Evolutionary conservation across 2,329 filamentous ascomycete genomes (phyloP).

Genomic region (Lachnellula cervina): DNA sequence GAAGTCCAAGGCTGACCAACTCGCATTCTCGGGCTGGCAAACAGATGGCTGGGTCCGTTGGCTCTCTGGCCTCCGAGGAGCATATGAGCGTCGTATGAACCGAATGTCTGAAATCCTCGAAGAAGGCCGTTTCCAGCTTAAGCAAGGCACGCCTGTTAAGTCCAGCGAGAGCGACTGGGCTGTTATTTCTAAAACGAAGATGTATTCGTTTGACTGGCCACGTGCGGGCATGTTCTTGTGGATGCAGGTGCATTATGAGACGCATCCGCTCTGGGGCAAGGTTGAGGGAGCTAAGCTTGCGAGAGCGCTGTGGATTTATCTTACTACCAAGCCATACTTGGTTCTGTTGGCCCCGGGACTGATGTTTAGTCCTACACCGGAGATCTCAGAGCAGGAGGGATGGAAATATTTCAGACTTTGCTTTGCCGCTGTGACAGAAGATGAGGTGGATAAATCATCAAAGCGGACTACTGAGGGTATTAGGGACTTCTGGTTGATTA

Average conservation of each 20-base stretch:
- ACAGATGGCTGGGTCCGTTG: conserved; percentile 85
- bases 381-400: conserved; percentile 52
- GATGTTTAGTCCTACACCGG: conserved; percentile 66
- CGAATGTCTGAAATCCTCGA: conserved; percentile 72
- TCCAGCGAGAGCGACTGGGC: conserved; percentile 66
- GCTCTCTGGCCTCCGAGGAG: conserved; percentile 77
- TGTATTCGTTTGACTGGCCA: conserved; percentile 76
- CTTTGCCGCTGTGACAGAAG: conserved; percentile 77
- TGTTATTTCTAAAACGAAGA: conserved; percentile 66
- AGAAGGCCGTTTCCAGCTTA: conserved; percentile 59
- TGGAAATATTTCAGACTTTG: conserved; percentile 75
- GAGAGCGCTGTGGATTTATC: conserved; percentile 64
- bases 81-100: conserved; percentile 81
- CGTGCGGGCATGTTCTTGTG: conserved; percentile 91
- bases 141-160: conserved; percentile 50
- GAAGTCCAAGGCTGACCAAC: conserved; percentile 32
- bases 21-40: conserved; percentile 61
- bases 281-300: conserved; percentile 53
- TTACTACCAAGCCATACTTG: conserved; percentile 63
- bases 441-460: conserved; percentile 58
- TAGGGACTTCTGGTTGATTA: conserved; percentile 72
- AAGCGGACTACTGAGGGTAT: conserved; percentile 64
- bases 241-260: conserved; percentile 66
- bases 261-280: conserved; percentile 62
- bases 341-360: conserved; percentile 66